Base-by-base conservation (phyloP, 768 basidiomycete species). In the Udeniomyces megalosporus region DNA sequence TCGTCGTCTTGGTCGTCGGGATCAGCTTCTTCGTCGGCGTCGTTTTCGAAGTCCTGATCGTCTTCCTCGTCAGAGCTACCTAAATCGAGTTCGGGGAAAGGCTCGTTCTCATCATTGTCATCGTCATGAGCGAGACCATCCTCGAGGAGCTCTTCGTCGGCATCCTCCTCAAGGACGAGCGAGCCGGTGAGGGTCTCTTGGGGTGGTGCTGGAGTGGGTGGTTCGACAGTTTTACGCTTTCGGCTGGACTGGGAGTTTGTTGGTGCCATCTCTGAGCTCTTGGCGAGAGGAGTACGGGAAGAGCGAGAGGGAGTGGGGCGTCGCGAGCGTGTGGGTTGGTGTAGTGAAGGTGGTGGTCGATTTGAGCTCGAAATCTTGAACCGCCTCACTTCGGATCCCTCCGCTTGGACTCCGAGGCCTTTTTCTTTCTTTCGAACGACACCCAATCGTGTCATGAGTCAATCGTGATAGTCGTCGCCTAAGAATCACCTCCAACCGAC, bases 1-100 rank as follows among this genome's bases (percentile, higher is more conserved):
- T 24, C 54, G 10, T 67, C 67, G 22, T 59, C 49, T 48, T 67
- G 64, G 3, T 50, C 58, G 46, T 66, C 59, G 11, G 31, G 52
- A 6, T 64, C 68, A 8, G 45, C 61, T 24, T 66, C 64, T 14
- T 59, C 65, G n/a, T 61, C 67, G 0, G 50, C 60, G 20, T 32
- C 52, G 29, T 61, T 53, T 1, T 44, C 54, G 35, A 29, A 6
- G 44, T 50, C 22, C 50, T 59, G 68, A 28, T 68, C 68, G 12
- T 66, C 69, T 10, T 68, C 68, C 20, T 67, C 63, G n/a, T 69
- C 69, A 4, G 60, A 67, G 4, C 74, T 73, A 32, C 74, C 73
- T 1, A 72, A 71, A 28, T 77, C 80, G 64, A 82, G 82, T 58
- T 74, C 75, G 2, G 87, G 86, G 68, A 89, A 89, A 51, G 81